Evolutionary conservation across 495 filamentous ascomycete genomes (phyloP), one percentile per base, ranked within the genome.

Genomic region (Penicillium steckii): DNA sequence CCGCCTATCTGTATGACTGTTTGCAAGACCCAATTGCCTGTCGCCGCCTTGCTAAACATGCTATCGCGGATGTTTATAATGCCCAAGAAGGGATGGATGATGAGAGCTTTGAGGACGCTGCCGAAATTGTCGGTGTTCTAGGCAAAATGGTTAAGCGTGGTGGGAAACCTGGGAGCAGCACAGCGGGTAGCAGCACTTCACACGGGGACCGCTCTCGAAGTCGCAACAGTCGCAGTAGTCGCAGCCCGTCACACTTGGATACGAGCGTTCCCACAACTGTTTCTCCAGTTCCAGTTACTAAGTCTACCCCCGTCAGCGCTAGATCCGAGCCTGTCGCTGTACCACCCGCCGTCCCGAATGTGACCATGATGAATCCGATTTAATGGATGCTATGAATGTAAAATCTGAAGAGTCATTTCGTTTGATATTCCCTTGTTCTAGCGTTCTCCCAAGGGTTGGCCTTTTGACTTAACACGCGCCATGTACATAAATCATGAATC

Each of bases 1-100:
- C 86, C n/a, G 94, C 93, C 2, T 98, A 96, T 62, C 76, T 96
- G 4, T 96, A 94, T 74, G 94, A 98, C 62, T 97, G 92, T 60
- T 77, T 91, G 7, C 89, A 94, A 60, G 92, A 97, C 54, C 71
- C 79, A 45, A 83, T 87, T 18, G 82, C 77, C 35, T 88, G 88
- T 47, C 79, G 91, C 10, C 79, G 81, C 22, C 58, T 96, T 1
- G 95, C 94, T 3, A 86, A 88, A 61, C 80, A 83, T 29, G 89
- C 93, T 26, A 91, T 97, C 44, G 82, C 86, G 21, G 90, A 96
- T 59, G 93, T 96, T 2, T 96, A 96, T 65, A 89, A 89, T 44
- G 89, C 90, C 8, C 81, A 85, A 44, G 91, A 96, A 69, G 90
- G 87, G 23, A 93, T 97, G 83, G 88, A 92, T 46, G 91, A 97